These are phyloP conservation scores for Nepenthes alata DNA, from an alignment of 179 eudicot species.

Conservation along the genomic window DNA sequence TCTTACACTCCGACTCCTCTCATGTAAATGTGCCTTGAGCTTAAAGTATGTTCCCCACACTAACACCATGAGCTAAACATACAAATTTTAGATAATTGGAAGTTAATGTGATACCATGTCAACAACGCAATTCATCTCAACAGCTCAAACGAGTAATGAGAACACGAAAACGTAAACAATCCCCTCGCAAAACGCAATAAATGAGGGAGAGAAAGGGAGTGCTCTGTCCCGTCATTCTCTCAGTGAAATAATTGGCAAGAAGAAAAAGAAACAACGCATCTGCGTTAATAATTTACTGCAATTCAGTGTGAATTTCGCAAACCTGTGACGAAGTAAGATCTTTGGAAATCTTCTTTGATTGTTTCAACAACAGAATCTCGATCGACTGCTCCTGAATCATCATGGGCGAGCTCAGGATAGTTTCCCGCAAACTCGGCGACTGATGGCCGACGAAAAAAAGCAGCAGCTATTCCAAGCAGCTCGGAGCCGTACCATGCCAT, in stretches of 20 bases:
- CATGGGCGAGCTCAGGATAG: slow-evolving; percentile 23
- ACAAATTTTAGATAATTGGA: too few species aligned
- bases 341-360: slow-evolving; percentile 64
- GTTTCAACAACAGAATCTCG: slow-evolving; percentile 55
- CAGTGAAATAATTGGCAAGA: background rate
- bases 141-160: too few species aligned
- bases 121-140: too few species aligned
- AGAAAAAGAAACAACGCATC: background rate
- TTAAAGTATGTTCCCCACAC: too few species aligned
- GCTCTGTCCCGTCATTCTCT: background rate
- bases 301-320: background rate
- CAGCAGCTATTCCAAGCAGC: slow-evolving; percentile 80
- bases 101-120: too few species aligned
- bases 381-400: slow-evolving; percentile 42
- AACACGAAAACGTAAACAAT: too few species aligned
- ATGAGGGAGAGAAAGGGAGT: too few species aligned
- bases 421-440: slow-evolving; percentile 4
- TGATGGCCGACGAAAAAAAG: slow-evolving; percentile 58
- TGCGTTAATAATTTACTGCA: too few species aligned
- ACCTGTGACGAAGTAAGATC: slow-evolving; percentile 93
- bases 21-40: too few species aligned
- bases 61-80: too few species aligned
- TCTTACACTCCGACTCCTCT: too few species aligned
- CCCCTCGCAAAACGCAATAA: too few species aligned
- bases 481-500: slow-evolving; percentile 90